Conservation (phyloP, 179 eudicot species). For the Nepenthes alata region DNA sequence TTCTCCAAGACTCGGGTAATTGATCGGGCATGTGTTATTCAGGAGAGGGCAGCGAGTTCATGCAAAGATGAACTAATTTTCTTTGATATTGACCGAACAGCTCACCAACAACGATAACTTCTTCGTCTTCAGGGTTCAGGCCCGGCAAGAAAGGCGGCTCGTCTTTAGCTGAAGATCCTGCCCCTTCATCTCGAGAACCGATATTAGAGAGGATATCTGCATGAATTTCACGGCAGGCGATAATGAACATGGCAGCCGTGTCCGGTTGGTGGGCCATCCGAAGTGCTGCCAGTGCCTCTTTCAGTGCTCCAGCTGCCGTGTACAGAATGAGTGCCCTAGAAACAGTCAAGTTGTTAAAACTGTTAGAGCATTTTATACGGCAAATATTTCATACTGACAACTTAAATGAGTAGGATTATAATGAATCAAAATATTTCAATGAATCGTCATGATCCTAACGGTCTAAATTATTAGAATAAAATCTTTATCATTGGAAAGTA, state of each 20-base stretch:
- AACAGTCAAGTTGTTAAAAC: background rate
- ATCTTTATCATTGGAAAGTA: no score
- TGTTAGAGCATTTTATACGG: no score
- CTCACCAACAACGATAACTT: constrained; percentile 74
- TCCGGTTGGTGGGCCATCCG: constrained; percentile 86
- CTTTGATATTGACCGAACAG: constrained; percentile 76
- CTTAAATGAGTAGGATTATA: no score
- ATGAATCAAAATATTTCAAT: no score
- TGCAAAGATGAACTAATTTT: constrained; percentile 81
- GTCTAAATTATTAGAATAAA: no score
- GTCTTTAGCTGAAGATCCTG: constrained; percentile 23
- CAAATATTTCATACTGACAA: no score
- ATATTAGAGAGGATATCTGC: constrained; percentile 41
- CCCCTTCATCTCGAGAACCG: constrained; percentile 31
- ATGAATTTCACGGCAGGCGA: constrained; percentile 81
- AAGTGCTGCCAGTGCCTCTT: constrained; percentile 80
- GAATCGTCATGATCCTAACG: no score
- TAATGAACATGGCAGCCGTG: constrained; percentile 86
- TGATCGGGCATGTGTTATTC: constrained; percentile 22
- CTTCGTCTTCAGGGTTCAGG: constrained; percentile 57
- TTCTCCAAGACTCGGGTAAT: no score
- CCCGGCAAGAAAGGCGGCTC: constrained; percentile 36
- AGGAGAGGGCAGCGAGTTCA: constrained; percentile 68
- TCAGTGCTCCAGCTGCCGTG: constrained; percentile 82
- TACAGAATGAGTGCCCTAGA: constrained; percentile 79